These are phyloP conservation scores for Podospora bellae-mahoneyi DNA, from an alignment of 495 filamentous ascomycete species.

Conservation along the genomic window DNA sequence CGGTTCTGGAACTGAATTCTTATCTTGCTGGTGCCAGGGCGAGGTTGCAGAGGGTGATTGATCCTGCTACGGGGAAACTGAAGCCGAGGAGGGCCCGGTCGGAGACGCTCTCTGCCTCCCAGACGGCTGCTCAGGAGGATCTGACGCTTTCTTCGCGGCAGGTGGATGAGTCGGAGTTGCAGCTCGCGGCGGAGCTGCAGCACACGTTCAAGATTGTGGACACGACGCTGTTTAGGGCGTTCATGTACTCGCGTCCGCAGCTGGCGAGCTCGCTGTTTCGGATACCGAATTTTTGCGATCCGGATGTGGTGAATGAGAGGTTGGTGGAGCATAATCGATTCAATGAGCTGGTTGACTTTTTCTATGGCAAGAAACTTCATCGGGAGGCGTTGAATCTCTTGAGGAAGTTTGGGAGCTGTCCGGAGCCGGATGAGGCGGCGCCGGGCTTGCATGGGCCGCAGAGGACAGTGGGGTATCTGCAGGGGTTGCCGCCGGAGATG, in stretches of 20 bases:
- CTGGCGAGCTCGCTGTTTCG: conserved; percentile 89
- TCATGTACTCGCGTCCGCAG: conserved; percentile 84
- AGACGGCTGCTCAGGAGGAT: conserved; percentile 40
- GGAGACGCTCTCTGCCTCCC: not conserved
- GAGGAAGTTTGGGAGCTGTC: conserved; percentile 72
- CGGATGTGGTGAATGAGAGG: conserved; percentile 88
- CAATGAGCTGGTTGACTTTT: conserved; percentile 92
- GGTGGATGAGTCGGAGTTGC: conserved; percentile 45
- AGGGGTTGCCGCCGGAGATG: conserved; percentile 78
- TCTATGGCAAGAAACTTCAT: conserved; percentile 92
- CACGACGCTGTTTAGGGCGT: conserved; percentile 87
- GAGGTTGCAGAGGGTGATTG: conserved; percentile 75
- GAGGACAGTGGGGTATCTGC: conserved; percentile 83
- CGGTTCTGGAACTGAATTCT: conserved; percentile 74
- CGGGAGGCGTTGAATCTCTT: conserved; percentile 81
- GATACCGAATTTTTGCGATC: conserved; percentile 95
- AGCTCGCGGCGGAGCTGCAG: conserved; percentile 66
- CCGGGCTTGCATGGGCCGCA: conserved; percentile 76
- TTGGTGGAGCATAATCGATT: conserved; percentile 86
- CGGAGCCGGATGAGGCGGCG: conserved; percentile 59
- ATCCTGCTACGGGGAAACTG: conserved; percentile 68
- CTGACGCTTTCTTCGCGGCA: conserved; percentile 47
- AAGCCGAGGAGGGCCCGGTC: conserved; percentile 41
- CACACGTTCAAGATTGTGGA: conserved; percentile 80
- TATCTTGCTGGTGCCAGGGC: conserved; percentile 82